phyloP scores from a whole-genome alignment of 305 asterid species.

The Fraxinus angustifolia region DNA sequence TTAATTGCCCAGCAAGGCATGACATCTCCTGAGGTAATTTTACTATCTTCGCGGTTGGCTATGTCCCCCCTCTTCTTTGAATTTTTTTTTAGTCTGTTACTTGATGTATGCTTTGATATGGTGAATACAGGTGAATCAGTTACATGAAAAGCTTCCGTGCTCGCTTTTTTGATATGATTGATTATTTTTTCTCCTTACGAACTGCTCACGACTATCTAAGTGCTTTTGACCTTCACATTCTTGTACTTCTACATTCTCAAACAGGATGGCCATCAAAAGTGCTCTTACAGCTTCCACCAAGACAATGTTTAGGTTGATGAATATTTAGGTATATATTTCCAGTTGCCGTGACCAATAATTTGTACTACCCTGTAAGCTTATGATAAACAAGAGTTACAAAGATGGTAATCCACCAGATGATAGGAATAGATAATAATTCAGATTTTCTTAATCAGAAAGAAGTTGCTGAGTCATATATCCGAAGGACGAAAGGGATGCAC shows the following conservation, averaged over 20 bases:
- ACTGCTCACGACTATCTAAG: background rate
- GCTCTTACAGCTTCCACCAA: background rate
- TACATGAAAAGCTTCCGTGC: background rate
- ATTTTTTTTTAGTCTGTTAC: background rate
- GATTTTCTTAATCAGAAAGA: background rate
- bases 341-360: background rate
- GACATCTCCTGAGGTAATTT: conserved; percentile 56
- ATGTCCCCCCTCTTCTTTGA: background rate
- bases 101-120: background rate
- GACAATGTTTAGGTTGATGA: background rate
- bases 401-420: background rate
- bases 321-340: background rate
- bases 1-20: conserved; percentile 32
- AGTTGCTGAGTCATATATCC: background rate
- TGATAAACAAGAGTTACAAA: background rate
- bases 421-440: background rate
- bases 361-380: background rate
- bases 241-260: background rate
- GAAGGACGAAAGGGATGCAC: background rate
- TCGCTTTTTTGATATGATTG: background rate
- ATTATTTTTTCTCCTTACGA: background rate
- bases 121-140: background rate
- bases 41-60: background rate
- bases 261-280: background rate
- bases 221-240: background rate